Conservation (phyloP, 345 rosid species). For the Melaleuca quinquenervia region DNA sequence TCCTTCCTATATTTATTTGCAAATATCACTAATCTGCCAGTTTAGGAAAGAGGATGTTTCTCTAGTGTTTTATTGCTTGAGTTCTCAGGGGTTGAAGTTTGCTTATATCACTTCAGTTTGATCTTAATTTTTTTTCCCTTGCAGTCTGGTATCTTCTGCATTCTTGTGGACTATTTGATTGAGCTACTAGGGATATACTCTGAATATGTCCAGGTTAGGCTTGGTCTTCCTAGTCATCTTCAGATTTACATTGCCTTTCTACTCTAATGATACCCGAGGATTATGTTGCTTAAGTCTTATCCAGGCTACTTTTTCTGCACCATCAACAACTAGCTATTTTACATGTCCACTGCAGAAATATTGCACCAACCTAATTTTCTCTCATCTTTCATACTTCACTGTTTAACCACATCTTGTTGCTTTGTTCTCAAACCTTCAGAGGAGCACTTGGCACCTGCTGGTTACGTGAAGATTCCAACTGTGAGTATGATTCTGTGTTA, state of each 20-base stretch:
- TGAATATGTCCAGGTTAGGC: conserved; percentile 51
- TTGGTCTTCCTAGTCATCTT: neutral
- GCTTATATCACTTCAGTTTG: neutral
- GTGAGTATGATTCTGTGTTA: conserved; percentile 20
- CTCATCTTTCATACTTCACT: neutral
- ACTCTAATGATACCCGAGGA: neutral
- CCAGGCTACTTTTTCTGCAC: too few species aligned
- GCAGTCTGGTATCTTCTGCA: conserved; percentile 47
- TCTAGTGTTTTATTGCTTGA: neutral
- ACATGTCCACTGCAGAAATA: neutral
- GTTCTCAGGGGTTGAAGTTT: neutral
- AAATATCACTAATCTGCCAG: neutral
- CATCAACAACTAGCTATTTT: neutral
- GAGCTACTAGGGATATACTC: conserved; percentile 45
- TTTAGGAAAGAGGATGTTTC: neutral
- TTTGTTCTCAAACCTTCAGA: conserved; percentile 11
- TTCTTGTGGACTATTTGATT: conserved; percentile 53
- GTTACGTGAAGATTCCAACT: conserved; percentile 69
- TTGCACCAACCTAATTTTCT: neutral
- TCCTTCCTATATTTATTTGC: neutral
- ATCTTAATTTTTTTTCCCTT: neutral
- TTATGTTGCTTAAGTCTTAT: neutral
- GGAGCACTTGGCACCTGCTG: conserved; percentile 89
- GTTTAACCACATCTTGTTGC: neutral
- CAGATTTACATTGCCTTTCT: neutral